These are phyloP conservation scores for Neurospora intermedia DNA, from an alignment of 495 filamentous ascomycete genomes.

Conservation along the genomic window DNA sequence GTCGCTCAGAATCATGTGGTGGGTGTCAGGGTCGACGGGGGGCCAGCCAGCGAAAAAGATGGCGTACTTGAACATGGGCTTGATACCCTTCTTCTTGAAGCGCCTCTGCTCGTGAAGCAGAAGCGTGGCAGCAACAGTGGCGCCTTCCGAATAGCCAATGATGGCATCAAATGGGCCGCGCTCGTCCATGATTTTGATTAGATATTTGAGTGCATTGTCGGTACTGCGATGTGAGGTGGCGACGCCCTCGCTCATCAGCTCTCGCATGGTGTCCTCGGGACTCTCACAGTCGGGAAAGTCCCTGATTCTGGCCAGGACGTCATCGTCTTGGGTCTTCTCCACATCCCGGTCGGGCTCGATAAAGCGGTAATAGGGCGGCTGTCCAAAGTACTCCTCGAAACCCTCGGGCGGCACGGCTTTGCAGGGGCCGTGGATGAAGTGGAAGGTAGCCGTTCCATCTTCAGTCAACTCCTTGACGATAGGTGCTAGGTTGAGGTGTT, in stretches of 20 bases:
- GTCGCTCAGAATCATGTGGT: constrained; percentile 38
- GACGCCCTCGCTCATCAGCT: constrained; percentile 38
- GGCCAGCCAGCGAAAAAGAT: constrained; percentile 51
- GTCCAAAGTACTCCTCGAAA: constrained; percentile 43
- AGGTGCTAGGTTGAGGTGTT: constrained; percentile 22
- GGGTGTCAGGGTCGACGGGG: constrained; percentile 36
- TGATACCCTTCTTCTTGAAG: constrained; percentile 32
- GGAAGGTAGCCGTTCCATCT: constrained; percentile 33
- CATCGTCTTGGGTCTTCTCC: constrained; percentile 29
- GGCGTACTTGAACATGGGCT: constrained; percentile 43
- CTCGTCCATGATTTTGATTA: constrained; percentile 38
- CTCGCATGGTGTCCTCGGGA: constrained; percentile 39
- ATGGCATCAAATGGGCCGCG: constrained; percentile 42
- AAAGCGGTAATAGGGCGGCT: constrained; percentile 40
- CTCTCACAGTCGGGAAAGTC: constrained; percentile 39
- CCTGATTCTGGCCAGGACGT: constrained; percentile 38
- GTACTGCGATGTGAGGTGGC: constrained; percentile 32
- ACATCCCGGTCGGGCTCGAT: constrained; percentile 34
- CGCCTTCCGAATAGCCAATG: constrained; percentile 54
- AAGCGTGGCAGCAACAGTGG: constrained; percentile 44
- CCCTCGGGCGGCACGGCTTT: constrained; percentile 37
- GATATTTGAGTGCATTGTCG: constrained; percentile 30
- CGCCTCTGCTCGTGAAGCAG: constrained; percentile 42
- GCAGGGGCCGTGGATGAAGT: constrained; percentile 38
- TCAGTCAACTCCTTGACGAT: constrained; percentile 36